These are phyloP conservation scores for Penicillium nucicola DNA, from an alignment of 495 filamentous ascomycete species.

Conservation along the genomic window DNA sequence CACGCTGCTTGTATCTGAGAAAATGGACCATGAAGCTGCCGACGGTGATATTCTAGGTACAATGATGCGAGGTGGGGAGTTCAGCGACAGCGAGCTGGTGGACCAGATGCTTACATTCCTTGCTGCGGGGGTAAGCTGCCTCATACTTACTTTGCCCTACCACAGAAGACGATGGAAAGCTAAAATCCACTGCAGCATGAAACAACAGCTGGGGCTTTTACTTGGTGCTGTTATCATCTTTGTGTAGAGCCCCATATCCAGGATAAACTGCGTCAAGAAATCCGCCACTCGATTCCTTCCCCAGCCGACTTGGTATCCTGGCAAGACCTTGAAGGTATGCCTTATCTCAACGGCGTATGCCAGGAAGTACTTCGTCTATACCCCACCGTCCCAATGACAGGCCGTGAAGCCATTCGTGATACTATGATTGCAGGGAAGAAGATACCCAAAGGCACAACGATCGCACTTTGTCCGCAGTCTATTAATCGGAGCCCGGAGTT, in stretches of 20 bases:
- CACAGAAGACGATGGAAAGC: not conserved
- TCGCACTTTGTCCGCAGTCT: slow-evolving; percentile 35
- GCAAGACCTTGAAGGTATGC: slow-evolving; percentile 39
- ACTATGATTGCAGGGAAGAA: slow-evolving; percentile 38
- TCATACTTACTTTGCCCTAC: not conserved
- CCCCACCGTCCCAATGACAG: slow-evolving; percentile 42
- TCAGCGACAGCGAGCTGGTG: slow-evolving; percentile 45
- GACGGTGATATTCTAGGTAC: slow-evolving; percentile 66
- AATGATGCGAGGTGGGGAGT: slow-evolving; percentile 47
- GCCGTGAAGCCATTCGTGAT: slow-evolving; percentile 41
- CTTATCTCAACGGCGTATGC: slow-evolving; percentile 47
- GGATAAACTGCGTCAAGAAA: slow-evolving; percentile 38
- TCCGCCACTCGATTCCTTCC: slow-evolving; percentile 33
- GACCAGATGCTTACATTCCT: slow-evolving; percentile 52
- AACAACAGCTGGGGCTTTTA: slow-evolving; percentile 48
- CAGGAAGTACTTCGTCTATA: slow-evolving; percentile 41
- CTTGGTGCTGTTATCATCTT: slow-evolving; percentile 46
- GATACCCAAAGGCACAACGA: slow-evolving; percentile 37
- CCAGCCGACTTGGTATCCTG: slow-evolving; percentile 16
- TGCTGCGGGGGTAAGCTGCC: slow-evolving; percentile 34
- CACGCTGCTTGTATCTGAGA: slow-evolving; percentile 41
- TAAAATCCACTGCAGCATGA: slow-evolving; percentile 35
- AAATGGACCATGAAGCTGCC: slow-evolving; percentile 48
- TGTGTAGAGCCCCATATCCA: slow-evolving; percentile 41
- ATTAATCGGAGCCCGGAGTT: slow-evolving; percentile 33